These are phyloP conservation scores for Takakia lepidozioides DNA, from an alignment of 225 moss, liverwort and hornwort genomes.

Conservation along the genomic window DNA sequence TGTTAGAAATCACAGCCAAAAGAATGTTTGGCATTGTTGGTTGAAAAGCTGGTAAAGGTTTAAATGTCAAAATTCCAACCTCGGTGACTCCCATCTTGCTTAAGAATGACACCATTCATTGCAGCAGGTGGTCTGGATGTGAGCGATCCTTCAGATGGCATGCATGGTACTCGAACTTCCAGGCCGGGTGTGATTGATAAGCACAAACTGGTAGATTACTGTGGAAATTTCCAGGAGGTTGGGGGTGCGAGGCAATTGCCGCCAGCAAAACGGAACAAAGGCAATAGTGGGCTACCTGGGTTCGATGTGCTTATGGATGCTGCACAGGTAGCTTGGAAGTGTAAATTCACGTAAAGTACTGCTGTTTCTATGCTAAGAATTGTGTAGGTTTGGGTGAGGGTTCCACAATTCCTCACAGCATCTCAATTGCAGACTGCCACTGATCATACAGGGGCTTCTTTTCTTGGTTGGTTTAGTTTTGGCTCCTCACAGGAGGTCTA, in stretches of 20 bases:
- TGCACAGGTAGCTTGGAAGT: slow-evolving; percentile 33
- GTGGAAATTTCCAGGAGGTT: slow-evolving; percentile 15
- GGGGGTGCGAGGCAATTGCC: slow-evolving; percentile 25
- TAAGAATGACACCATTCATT: too few relatives aligned
- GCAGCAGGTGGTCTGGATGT: slow-evolving; percentile 32
- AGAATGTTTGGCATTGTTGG: background rate
- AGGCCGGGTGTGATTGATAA: slow-evolving; percentile 25
- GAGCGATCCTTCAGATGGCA: slow-evolving; percentile 33
- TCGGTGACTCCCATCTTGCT: too few relatives aligned
- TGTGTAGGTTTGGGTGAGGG: background rate
- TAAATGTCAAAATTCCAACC: background rate
- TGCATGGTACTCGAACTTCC: slow-evolving; percentile 27
- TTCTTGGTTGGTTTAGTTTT: too few relatives aligned
- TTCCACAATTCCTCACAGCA: background rate
- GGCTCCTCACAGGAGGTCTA: too few relatives aligned
- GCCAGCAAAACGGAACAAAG: slow-evolving; percentile 25
- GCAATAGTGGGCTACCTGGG: slow-evolving; percentile 32
- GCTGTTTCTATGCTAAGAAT: background rate
- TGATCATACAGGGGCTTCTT: background rate
- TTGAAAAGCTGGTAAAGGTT: background rate
- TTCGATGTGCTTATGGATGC: slow-evolving; percentile 69
- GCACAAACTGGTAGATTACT: slow-evolving; percentile 15
- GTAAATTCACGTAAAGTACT: too few relatives aligned
- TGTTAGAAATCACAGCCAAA: too few relatives aligned
- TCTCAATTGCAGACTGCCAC: background rate